Evolutionary conservation across 2,329 filamentous ascomycete genomes (phyloP), one percentile per base, ranked within the genome.

Genomic region (Furcasterigmium furcatum): DNA sequence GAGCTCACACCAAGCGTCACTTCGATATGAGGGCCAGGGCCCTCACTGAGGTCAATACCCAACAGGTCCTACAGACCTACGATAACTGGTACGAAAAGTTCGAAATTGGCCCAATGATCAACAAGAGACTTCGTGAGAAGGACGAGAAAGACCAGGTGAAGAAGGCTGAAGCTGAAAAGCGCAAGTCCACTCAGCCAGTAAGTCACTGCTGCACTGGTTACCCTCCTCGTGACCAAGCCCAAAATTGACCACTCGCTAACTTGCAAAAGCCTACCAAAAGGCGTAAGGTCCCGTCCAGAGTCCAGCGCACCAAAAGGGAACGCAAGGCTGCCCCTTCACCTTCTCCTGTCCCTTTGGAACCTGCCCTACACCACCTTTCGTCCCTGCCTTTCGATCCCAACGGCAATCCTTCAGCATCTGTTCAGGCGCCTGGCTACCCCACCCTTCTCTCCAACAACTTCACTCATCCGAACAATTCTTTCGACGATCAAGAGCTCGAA

Each of bases 1-100:
- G 96, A 63, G 87, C 87, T n/a, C 92, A 97, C 63, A 73, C 96
- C 27, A 84, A 90, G 48, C 80, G 89, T 61, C 84, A 88, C 58
- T 95, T 91, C 70, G 90, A 89, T 58, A 77, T 90, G 43, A 85
- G 89, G 57, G 80, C 96, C 53, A 81, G 80, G 46, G 80, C 85
- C 45, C 77, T 82, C 44, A 75, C 79, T 38, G 87, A 95, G 49
- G 65, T 74, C n/a, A 69, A 70, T n/a, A 82, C 86, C n/a, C 74
- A 77, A 20, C 63, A 76, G 10, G 64, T 79, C 25, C 72, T 95
- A 38, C 75, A 82, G 29, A 69, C 76, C 38, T 96, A 90, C 59
- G 83, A 95, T 46, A 68, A 72, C 29, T 96, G 92, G 92, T 95
- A 91, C 59, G 72, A 77, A 14, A 70, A 76, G 22, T 80, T 91